Evolutionary conservation across 352 stramenopile genomes (phyloP), one percentile per base, ranked within the genome.

Genomic region (Pythium sukuiense): DNA sequence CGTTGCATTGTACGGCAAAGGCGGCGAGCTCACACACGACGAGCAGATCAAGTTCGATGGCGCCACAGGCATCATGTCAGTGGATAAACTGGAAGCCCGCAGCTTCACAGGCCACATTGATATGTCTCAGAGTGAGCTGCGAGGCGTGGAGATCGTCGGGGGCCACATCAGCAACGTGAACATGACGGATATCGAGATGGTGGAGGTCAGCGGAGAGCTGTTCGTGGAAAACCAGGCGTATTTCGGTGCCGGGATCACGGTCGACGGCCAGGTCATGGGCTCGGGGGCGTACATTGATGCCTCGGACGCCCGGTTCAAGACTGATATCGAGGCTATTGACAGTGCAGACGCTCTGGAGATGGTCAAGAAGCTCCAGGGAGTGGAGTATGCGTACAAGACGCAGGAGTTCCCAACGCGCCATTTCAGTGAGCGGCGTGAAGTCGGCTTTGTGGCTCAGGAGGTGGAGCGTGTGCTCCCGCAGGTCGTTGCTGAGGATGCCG

Each of bases 401-500:
- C 75, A 67, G 6, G 69, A 59, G 7, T 93, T 92, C 43, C 74
- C 80, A 12, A 29, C 60, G 3, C 76, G 71, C 54, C 74, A 74
- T 30, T 93, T 92, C 32, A 63, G 11, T 6, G 33, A 69, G 12
- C 55, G 67, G 2, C 73, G 77, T 1, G 80, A 97, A 61, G 35
- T 97, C 9, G 90, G 91, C 27, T 96, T 98, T 54, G 70, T 98
- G 39, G 92, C 92, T 2, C 92, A 98, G 70, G 74, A 97, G 13
- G 77, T 97, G 29, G 86, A 96, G 55, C 50, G 59, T n/a, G 71
- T 92, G 29, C 69, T 95, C 3, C 90, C 90, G 16, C 74, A 97
- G 52, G 80, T 97, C 30, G 88, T 98, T 29, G 71, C 61, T 11
- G 75, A 78, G 13, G 78, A 94, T 16, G 49, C 61, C 26, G 64